phyloP scores from a whole-genome alignment of 495 filamentous ascomycete genomes.

The Aspergillus kassunensis region DNA sequence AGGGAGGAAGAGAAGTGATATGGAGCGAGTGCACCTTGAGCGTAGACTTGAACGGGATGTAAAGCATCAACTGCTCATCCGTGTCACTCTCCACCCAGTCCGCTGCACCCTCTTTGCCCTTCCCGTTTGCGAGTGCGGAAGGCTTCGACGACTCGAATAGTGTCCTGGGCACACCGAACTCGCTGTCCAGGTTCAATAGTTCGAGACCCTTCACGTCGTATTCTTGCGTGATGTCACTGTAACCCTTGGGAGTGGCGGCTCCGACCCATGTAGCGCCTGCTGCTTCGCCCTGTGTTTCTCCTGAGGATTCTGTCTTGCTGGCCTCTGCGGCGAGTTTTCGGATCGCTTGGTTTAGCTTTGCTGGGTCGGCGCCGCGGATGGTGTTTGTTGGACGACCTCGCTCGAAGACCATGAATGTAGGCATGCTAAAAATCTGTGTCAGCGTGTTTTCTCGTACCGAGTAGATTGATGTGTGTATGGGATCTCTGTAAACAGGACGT shows the following conservation, averaged over 20 bases:
- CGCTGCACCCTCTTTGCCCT: conserved; percentile 38
- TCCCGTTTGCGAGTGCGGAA: conserved; percentile 58
- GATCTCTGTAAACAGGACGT: conserved; percentile 29
- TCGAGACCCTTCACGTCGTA: conserved; percentile 78
- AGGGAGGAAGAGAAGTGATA: conserved; percentile 74
- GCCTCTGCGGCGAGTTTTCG: conserved; percentile 70
- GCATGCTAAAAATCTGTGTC: conserved; percentile 54
- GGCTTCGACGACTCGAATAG: conserved; percentile 72
- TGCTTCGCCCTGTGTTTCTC: conserved; percentile 33
- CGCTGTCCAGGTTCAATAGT: conserved; percentile 76
- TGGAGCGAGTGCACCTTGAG: conserved; percentile 89
- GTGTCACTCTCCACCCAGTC: conserved; percentile 99
- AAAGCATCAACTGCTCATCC: conserved; percentile 97
- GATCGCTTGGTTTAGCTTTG: conserved; percentile 63
- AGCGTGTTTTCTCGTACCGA: too few relatives aligned
- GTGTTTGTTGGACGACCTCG: conserved; percentile 61
- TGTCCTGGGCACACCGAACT: conserved; percentile 62
- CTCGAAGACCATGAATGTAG: conserved; percentile 91
- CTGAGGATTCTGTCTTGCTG: conserved; percentile 48
- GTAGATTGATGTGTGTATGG: too few relatives aligned
- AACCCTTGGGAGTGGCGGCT: conserved; percentile 70
- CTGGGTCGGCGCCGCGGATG: conserved; percentile 68
- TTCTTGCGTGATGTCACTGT: conserved; percentile 76
- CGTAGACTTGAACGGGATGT: conserved; percentile 81
- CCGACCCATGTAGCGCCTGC: conserved; percentile 65